Evolutionary conservation across 768 basidiomycete species (phyloP).

Genomic region (Daedalea quercina): DNA sequence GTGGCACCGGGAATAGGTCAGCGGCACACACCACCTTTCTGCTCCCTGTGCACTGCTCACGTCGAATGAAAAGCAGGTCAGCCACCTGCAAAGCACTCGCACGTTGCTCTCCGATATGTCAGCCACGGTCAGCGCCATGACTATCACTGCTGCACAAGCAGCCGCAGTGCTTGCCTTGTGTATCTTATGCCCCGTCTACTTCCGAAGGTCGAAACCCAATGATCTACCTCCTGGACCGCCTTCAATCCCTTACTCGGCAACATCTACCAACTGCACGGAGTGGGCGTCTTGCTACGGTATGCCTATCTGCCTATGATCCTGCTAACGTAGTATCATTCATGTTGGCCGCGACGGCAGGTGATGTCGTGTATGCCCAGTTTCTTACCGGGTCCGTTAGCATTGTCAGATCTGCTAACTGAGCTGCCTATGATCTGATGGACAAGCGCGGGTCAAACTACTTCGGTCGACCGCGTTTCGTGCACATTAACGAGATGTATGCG

Average conservation of each 20-base stretch:
- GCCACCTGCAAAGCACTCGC: no score
- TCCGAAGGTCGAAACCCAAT: neutral
- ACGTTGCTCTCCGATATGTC: no score
- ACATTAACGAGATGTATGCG: constrained; percentile 12
- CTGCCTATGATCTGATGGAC: constrained; percentile 22
- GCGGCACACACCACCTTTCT: no score
- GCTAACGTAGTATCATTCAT: neutral
- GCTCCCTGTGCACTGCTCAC: no score
- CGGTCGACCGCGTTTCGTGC: constrained; percentile 17
- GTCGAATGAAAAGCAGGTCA: no score
- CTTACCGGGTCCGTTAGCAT: constrained; percentile 18
- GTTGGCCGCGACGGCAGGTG: constrained; percentile 5
- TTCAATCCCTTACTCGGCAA: constrained; percentile 3
- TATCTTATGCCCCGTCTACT: neutral
- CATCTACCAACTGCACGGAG: neutral
- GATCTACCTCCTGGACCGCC: constrained; percentile 4
- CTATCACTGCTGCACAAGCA: no score
- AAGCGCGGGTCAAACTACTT: constrained; percentile 22
- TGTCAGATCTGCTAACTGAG: constrained; percentile 19
- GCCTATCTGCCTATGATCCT: neutral
- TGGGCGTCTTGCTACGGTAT: constrained; percentile 1
- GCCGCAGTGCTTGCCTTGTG: neutral
- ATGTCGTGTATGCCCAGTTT: constrained; percentile 12
- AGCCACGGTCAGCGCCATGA: no score
- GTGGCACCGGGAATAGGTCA: no score